Evolutionary conservation across 176 grass and related monocot species (phyloP), one percentile per base, ranked within the genome.

Genomic region (Cenchrus fungigraminus): DNA sequence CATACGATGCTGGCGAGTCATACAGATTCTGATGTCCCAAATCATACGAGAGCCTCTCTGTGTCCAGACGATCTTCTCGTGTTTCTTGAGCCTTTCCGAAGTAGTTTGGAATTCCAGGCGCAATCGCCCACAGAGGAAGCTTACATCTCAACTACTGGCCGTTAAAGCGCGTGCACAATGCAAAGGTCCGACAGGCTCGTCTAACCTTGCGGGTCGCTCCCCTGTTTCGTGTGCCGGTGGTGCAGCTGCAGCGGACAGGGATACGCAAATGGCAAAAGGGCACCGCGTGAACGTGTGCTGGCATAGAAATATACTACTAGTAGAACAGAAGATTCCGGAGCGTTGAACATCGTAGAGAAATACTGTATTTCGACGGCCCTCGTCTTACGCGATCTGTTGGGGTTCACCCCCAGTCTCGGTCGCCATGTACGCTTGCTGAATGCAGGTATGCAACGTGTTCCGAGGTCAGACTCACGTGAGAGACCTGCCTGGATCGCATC

Each of bases 81-180:
- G 2, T 13, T 51, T 37, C 4, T 29, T 15, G 3, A 29, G 9
- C 5, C 31, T 16, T 1, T 62, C 59, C 53, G 8, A 51, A 14
- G n/a, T 15, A 25, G 58, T 61, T 61, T 25, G 53, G 42, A 42
- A 22, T 61, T 62, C 8, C 14, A 66, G 28, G 65, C 29, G 64
- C 45, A n/a, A 15, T 19, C 19, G 49, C 4, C 28, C 7, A 15
- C 14, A 15, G 45, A n/a, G 54, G 9, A 65, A 31, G 67, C 28
- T 56, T 56, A 79, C 79, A 40, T 55, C 79, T 68, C 88, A 90
- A 90, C 84, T 5, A 83, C 88, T 67, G 12, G 79, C 58, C 51
- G 83, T 73, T 82, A 77, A 59, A 59, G 29, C 17, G 47, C 59
- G 64, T 74, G 69, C 52, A 29, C 37, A 40, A 40, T 40, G 37